Base-by-base conservation (phyloP, 352 stramenopile genomes). In the Thalassiosira mediterranea region DNA sequence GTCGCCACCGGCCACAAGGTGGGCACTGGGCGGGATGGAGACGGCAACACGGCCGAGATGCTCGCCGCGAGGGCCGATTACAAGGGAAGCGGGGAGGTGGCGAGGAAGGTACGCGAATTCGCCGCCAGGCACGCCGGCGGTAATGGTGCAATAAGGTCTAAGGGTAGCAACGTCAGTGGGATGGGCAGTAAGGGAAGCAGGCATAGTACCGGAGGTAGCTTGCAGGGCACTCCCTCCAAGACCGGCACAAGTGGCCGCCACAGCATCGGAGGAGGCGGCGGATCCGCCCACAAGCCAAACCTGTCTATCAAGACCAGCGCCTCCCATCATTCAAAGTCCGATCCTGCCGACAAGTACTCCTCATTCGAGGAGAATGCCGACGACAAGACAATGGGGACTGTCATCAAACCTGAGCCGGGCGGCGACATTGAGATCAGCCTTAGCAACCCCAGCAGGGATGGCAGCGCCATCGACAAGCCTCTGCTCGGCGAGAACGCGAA, bases 21-120 rank as follows among this genome's bases (percentile, higher is more conserved):
- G 5, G 64, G 17, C 0, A 26, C 74, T 49, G 44, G 42, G 17
- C 51, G 64, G 21, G 82, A 90, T 62, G 72, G 75, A 19, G 84
- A 92, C 62, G 84, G 84, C 32, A 90, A 90, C 56, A 92, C 83
- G n/a, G 59, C 84, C 0, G 52, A 88, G 23, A 73, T 81, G 46
- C 65, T 91, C 5, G 87, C 87, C 0, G 67, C 49, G 42, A 83
- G 83, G 15, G 84, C 76, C 21, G 73, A 87, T 23, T 92, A 91
- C 53, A 26, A 47, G 5, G 79, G 81, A 25, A 51, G 63, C 13
- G 63, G 79, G 26, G 76, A 81, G 11, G 84, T 92, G n/a, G 69
- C 74, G 13, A 57, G 56, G 17, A 61, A 79, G 51, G 74, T 79
- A 53, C 38, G 38, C 23, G 58, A 53, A 38, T 76, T 76, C 28